Conservation (phyloP, 345 rosid genomes). For the Brassica carinata region DNA sequence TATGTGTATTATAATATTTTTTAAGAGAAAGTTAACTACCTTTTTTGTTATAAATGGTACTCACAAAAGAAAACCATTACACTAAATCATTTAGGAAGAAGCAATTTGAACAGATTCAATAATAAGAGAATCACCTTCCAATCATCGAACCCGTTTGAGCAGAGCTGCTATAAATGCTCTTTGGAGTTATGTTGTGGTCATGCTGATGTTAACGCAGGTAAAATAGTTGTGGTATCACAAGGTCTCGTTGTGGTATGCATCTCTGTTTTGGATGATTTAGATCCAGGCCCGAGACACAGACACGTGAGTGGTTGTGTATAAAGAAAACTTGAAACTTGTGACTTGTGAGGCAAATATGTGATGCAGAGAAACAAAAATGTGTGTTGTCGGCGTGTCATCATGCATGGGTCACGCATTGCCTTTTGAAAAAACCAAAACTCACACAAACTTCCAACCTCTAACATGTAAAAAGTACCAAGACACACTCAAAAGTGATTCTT, state of each 20-base stretch:
- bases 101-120: background rate
- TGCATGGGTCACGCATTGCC: slow-evolving; percentile 32
- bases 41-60: background rate
- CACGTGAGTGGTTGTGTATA: background rate
- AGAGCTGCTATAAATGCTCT: background rate
- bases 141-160: background rate
- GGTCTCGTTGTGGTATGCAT: background rate
- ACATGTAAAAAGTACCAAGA: background rate
- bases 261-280: background rate
- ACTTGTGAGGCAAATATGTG: slow-evolving; percentile 23
- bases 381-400: slow-evolving; percentile 34
- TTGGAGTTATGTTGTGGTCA: background rate
- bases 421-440: background rate
- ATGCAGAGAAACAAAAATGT: slow-evolving; percentile 25
- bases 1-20: background rate
- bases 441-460: slow-evolving; percentile 19
- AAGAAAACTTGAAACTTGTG: background rate
- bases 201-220: background rate
- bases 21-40: background rate
- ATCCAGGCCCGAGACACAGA: background rate
- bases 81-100: background rate
- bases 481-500: slow-evolving; percentile 10
- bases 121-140: background rate
- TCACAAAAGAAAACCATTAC: background rate
- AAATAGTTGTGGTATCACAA: background rate